Evolutionary conservation across 2,329 filamentous ascomycete genomes (phyloP), one percentile per base, ranked within the genome.

Genomic region (Diaporthe ilicicola): DNA sequence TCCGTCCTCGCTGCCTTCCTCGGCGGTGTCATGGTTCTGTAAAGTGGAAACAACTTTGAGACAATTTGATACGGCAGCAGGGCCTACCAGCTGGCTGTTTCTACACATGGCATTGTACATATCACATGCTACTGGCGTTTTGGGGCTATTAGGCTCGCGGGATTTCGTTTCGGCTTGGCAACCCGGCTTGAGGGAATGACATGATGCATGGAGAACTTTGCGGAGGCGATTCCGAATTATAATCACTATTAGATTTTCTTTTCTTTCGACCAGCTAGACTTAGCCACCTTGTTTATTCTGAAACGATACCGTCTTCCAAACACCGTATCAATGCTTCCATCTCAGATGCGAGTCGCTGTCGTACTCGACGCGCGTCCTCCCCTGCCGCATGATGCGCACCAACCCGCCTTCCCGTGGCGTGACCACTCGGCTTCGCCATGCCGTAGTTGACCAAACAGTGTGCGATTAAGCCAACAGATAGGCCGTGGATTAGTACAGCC

Each of bases 1-100:
- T 71, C 71, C 19, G 64, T 69, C 42, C 55, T 72, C 17, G 66
- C 71, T 27, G 69, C 68, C 34, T 71, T 72, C 68, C 61, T 72
- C 15, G 71, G 71, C 19, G 71, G 71, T 27, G 64, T 72, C 48
- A 54, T 66, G 17, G 51, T 64, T 42, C 64, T 72, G 64, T 72
- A 69, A 37, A 50, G 24, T 44, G 46, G 37, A 42, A 6, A 48
- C 32, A 29, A 5, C 9, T 34, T 34, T 34, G n/a, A n/a, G n/a
- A n/a, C n/a, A n/a, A n/a, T n/a, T n/a, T n/a, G n/a, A n/a, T n/a
- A n/a, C n/a, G n/a, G 69, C 56, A 59, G 27, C 44, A 56, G 39
- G 56, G 39, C 50, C 37, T 5, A 29, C n/a, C 37, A 61, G 27
- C 22, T n/a, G 64, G n/a, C 37, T 44, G 32, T 42, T 37, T 37